A percentile compares a stretch with the other conserved stretches of the same genome.
Conservation (phyloP, 495 filamentous ascomycete species). For the Neurospora sp. region DNA sequence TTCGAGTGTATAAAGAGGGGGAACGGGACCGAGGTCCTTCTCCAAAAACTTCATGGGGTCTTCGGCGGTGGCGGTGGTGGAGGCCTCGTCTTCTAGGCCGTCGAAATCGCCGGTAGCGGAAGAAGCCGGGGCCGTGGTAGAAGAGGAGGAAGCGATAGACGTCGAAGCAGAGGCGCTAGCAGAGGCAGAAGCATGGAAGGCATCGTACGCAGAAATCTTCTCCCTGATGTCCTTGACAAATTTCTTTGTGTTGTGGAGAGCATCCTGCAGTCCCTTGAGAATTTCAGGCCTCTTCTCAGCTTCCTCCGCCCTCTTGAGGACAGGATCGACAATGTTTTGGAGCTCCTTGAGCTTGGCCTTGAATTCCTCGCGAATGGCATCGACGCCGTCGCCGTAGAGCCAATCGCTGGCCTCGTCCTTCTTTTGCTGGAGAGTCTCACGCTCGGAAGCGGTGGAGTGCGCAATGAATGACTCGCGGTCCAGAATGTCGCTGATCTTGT, state of each 20-base stretch:
- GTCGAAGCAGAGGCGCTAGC: conserved; percentile 27
- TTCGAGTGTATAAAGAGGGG: conserved; percentile 47
- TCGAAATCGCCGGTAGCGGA: conserved; percentile 44
- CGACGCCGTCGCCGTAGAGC: conserved; percentile 78
- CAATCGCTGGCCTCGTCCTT: conserved; percentile 66
- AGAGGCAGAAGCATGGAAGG: conserved; percentile 34
- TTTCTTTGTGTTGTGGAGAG: conserved; percentile 44
- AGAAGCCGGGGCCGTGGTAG: conserved; percentile 24
- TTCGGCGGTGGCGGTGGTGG: conserved; percentile 26
- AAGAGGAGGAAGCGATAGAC: conserved; percentile 13
- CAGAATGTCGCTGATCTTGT: conserved; percentile 73
- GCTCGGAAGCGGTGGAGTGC: conserved; percentile 54
- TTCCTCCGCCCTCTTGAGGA: conserved; percentile 60
- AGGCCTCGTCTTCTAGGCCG: conserved; percentile 50
- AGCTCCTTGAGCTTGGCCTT: conserved; percentile 61
- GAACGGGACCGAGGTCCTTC: conserved; percentile 32
- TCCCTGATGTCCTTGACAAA: conserved; percentile 43
- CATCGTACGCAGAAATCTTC: conserved; percentile 36
- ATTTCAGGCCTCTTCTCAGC: conserved; percentile 53
- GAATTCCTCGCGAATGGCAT: conserved; percentile 61
- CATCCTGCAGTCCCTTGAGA: conserved; percentile 51
- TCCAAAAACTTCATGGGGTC: conserved; percentile 27
- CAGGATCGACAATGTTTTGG: conserved; percentile 57
- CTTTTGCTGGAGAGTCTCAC: conserved; percentile 51
- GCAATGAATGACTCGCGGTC: conserved; percentile 63